Percentiles rank a stretch among this genome's conserved stretches.
These are phyloP conservation scores for Aspergillus steynii DNA, from an alignment of 495 filamentous ascomycete genomes.

Conservation along the genomic window DNA sequence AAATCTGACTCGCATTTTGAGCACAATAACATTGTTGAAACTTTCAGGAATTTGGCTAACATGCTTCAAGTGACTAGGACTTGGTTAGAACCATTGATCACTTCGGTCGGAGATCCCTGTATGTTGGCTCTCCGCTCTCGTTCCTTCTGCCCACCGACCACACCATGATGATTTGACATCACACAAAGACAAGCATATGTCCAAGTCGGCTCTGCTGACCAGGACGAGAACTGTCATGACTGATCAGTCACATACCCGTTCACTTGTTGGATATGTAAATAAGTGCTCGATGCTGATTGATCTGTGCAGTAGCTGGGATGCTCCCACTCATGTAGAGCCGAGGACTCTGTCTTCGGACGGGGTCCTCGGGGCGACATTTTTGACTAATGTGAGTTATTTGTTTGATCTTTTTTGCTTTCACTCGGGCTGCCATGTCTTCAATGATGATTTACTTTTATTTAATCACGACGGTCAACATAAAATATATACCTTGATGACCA, in stretches of 20 bases:
- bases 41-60: conserved; percentile 24
- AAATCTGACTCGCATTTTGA: conserved; percentile 43
- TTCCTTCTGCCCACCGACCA: conserved; percentile 10
- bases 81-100: not conserved
- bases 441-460: conserved; percentile 74
- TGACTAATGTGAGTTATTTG: conserved; percentile 25
- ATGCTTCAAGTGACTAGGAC: conserved; percentile 1
- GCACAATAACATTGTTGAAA: conserved; percentile 5
- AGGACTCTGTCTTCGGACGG: not conserved
- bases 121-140: conserved; percentile 24
- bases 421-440: conserved; percentile 24
- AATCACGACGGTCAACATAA: conserved; percentile 99
- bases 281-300: conserved; percentile 31
- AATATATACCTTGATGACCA: conserved; percentile 81
- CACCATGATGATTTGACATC: conserved; percentile 53
- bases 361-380: not conserved
- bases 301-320: not conserved
- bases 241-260: conserved; percentile 35
- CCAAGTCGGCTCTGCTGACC: conserved; percentile 48
- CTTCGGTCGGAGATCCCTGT: conserved; percentile 21
- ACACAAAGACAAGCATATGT: conserved; percentile 63
- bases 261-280: conserved; percentile 18
- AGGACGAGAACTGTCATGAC: conserved; percentile 54
- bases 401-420: conserved; percentile 6
- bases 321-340: not conserved